Evolutionary conservation across 1,284 basidiomycete species (phyloP).

Genomic region (Ustilago shanxiensis): DNA sequence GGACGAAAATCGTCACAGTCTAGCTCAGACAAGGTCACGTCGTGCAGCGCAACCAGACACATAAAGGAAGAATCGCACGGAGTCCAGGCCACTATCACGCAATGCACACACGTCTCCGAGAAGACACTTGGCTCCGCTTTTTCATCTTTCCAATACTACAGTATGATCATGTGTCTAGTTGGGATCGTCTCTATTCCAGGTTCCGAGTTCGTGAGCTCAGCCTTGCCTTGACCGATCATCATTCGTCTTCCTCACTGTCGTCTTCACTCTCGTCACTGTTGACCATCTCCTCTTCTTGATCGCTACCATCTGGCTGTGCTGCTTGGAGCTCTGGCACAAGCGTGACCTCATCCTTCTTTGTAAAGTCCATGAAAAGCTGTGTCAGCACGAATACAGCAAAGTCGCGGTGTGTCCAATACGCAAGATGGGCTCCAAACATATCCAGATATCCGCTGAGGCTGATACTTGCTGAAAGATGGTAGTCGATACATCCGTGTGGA

Average conservation of each 20-base stretch:
- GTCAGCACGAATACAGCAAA: conserved; percentile 64
- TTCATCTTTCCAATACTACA: no score
- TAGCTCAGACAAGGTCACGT: no score
- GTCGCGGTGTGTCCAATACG: conserved; percentile 62
- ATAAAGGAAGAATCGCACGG: no score
- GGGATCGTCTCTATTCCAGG: no score
- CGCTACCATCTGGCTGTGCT: conserved; percentile 15
- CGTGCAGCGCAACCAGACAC: no score
- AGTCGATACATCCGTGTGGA: conserved; percentile 66
- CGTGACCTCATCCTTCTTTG: conserved; percentile 23
- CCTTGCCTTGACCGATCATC: no score
- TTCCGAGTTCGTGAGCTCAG: no score
- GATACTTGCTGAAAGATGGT: conserved; percentile 42
- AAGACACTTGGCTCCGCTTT: no score
- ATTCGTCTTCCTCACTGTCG: conserved; percentile 15
- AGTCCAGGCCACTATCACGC: no score
- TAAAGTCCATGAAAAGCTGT: conserved; percentile 60
- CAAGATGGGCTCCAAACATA: conserved; percentile 61
- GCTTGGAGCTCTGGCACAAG: conserved; percentile 39
- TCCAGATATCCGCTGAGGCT: conserved; percentile 56
- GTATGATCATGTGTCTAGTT: no score
- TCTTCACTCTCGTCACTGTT: conserved; percentile 63
- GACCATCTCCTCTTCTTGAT: conserved; percentile 1
- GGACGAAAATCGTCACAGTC: no score
- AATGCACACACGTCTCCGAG: no score